Evolutionary conservation across 108 stramenopile genomes (phyloP), one percentile per base, ranked within the genome.

Genomic region (Fistulifera solaris): DNA sequence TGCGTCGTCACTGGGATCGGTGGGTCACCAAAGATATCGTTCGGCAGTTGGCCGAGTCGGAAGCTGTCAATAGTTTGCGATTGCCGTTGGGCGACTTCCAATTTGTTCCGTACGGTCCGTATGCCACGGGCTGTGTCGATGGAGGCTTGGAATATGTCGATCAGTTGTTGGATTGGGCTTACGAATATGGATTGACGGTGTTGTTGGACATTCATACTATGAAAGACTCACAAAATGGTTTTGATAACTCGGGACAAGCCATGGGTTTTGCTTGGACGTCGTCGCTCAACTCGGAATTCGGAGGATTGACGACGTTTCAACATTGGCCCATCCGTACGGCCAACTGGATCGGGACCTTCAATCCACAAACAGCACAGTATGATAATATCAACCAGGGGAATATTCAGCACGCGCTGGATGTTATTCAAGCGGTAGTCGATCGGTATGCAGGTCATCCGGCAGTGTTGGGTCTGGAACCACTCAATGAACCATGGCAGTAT

Each of bases 401-500:
- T 53, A 77, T 96, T 49, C 55, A 69, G 48, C 85, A 93, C 67
- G 70, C 87, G 2, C 54, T 96, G 22, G 59, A 67, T 31, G 92
- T 84, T 24, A 79, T 96, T 55, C 53, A 80, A 17, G 58, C 23
- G 8, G 72, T 96, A 60, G 92, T 89, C 1, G 70, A 89, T 47
- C 55, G 59, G 39, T 96, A 93, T 58, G 40, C 50, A 27, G 75
- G 73, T 40, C 81, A 93, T 60, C 87, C 90, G 7, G 87, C 85
- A 7, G 90, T 96, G 1, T 67, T 90, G 43, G 94, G 92, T 15
- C 19, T 96, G 27, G 87, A 96, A 57, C 94, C 94, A 12, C 87
- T 96, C 27, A 96, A 96, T 60, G 94, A 96, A 61, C 94, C 94
- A 8, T 93, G 91, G 91, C 83, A 96, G 66, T 76, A 78, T 56